Evolutionary conservation across 139 green algal genomes (phyloP).

Genomic region (Pedinophyceae sp.): DNA sequence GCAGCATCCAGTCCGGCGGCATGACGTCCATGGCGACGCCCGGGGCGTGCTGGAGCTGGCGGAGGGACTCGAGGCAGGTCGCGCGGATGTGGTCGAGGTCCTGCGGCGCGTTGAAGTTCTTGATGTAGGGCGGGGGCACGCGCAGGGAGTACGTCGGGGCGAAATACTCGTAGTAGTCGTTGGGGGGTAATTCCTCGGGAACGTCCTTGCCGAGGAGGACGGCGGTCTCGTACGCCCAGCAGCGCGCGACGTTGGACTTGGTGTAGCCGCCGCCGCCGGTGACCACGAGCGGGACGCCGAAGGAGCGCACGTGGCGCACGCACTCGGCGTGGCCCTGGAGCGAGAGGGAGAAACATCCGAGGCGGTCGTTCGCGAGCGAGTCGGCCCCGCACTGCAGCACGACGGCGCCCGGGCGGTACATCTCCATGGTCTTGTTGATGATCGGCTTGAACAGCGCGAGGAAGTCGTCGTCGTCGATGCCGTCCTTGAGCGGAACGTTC

Average conservation of each 20-base stretch:
- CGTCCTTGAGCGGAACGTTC: constrained; percentile 70
- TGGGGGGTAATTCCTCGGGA: constrained; percentile 58
- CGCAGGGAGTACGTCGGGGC: constrained; percentile 47
- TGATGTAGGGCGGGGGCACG: constrained; percentile 31
- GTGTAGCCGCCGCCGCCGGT: constrained; percentile 92
- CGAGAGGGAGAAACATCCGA: constrained; percentile 86
- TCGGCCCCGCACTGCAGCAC: constrained; percentile 87
- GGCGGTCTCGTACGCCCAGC: constrained; percentile 90
- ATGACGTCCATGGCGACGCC: not conserved
- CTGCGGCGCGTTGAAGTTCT: constrained; percentile 30
- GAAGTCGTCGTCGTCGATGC: constrained; percentile 69
- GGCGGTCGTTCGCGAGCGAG: constrained; percentile 71
- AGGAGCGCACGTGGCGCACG: constrained; percentile 55
- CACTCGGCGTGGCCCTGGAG: constrained; percentile 71
- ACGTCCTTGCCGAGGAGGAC: constrained; percentile 36
- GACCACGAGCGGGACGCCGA: constrained; percentile 67
- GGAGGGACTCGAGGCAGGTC: not conserved
- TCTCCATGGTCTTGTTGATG: constrained; percentile 61
- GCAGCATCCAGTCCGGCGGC: not conserved
- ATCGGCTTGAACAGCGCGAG: constrained; percentile 63
- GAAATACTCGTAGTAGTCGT: constrained; percentile 85
- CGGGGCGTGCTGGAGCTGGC: not conserved
- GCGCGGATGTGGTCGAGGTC: constrained; percentile 14
- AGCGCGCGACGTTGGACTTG: constrained; percentile 88
- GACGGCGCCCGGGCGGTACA: constrained; percentile 72